Evolutionary conservation across 2,329 filamentous ascomycete species (phyloP), one percentile per base, ranked within the genome.

Genomic region (Aspergillus quadrilineatus): DNA sequence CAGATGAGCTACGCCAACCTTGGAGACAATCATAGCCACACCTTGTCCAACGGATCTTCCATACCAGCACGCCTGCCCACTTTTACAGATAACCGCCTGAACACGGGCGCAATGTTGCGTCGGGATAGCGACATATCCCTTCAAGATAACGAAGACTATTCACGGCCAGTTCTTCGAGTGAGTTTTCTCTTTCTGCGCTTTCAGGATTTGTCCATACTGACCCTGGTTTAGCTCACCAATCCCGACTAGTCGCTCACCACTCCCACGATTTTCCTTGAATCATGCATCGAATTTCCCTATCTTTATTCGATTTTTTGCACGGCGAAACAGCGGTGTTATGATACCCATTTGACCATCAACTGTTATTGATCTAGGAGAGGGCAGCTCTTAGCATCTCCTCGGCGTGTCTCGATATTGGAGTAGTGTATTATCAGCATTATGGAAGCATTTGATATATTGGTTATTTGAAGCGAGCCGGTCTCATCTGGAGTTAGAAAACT

Each of bases 141-240:
- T 17, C 76, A 78, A 58, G 77, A 79, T 58, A 74, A 79, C 55
- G 74, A 77, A 63, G 77, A 79, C 60, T 79, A 79, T 64, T 78
- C 77, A 34, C 70, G 77, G 28, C 76, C 75, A 44, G 75, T 77
- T 34, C 63, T 77, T 61, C 73, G 75, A 41, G 75, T 77, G 59
- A 67, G 75, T 70, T 30, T 17, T 47, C 28, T 28, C 22, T 14
- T 5, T 4, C 15, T 28, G 5, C 6, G 34, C 5, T 42, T 15
- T 15, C 6, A 28, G 6, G 22, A 3, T 12, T 6, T 17, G 41
- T 22, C 12, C 1, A n/a, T 22, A 37, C 67, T 71, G 58, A 69
- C 53, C 4, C 42, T 34, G 4, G 12, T 41, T 46, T 52, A 73
- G 71, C 62, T 71, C 42, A 71, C 71, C 17, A 73, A 73, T 60